Evolutionary conservation across 2,329 filamentous ascomycete species (phyloP).

Genomic region (Trichophyton equinum): DNA sequence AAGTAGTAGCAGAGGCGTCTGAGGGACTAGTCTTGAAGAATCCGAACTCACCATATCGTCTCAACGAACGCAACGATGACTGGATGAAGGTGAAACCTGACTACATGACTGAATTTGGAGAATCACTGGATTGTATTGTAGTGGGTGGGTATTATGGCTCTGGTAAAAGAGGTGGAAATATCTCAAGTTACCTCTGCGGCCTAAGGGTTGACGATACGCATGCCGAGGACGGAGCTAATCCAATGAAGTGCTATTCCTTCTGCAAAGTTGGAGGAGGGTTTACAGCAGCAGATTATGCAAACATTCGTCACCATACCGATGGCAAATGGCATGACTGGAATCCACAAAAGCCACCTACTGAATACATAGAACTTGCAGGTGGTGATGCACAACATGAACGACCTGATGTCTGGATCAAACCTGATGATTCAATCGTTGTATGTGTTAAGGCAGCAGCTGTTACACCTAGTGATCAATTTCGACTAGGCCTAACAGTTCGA

Average conservation of each 20-base stretch:
- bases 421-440: constrained; percentile 73
- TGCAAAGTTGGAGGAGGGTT: constrained; percentile 97
- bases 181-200: constrained; percentile 86
- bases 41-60: constrained; percentile 68
- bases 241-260: constrained; percentile 80
- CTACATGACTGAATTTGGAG: constrained; percentile 94
- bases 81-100: constrained; percentile 99
- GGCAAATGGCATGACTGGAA: constrained; percentile 90
- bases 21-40: constrained; percentile 93
- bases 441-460: constrained; percentile 80
- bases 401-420: constrained; percentile 88
- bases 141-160: constrained; percentile 90
- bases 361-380: constrained; percentile 71
- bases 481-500: constrained; percentile 62
- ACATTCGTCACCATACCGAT: constrained; percentile 70
- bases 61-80: constrained; percentile 85
- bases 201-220: constrained; percentile 61
- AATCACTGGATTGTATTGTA: constrained; percentile 78
- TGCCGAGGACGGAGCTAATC: constrained; percentile 41
- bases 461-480: constrained; percentile 62
- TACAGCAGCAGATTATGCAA: constrained; percentile 68
- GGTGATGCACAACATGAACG: constrained; percentile 61
- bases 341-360: constrained; percentile 56
- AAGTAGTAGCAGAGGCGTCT: constrained; percentile 72
- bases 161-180: constrained; percentile 64